Base-by-base conservation (phyloP, 345 rosid species). In the Gossypium anomalum region DNA sequence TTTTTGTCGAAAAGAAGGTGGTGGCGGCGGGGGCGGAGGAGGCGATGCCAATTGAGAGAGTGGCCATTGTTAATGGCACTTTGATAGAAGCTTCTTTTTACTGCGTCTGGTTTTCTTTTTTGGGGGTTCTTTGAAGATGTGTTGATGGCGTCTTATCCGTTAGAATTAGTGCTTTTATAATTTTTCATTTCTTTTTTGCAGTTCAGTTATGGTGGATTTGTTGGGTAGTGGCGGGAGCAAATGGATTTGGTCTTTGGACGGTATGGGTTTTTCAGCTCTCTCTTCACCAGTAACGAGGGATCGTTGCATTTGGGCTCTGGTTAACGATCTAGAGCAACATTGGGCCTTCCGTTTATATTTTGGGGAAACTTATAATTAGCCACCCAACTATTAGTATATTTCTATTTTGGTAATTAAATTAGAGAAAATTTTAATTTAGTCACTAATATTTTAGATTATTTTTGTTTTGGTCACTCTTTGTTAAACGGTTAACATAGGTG, bases 21-120 rank as follows among this genome's bases (percentile, higher is more conserved):
- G 73, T 11, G 29, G 59, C 7, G 23, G 69, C 49, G 74, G 80
- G 38, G 71, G 79, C 67, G 52, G 74, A 16, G 59, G 80, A 16
- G 80, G 87, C 67, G 75, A 87, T 62, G 74, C 97, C 87, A 11
- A 88, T 75, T 0, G 89, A 68, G 56, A 89, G 86, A 41, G 97
- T 66, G 56, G 96, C 89, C 96, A 93, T 90, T 47, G 22, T 16
- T 12, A 47, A 5, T 57, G 75, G 16, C 53, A 19, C 12, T 58
- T 56, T 6, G 4, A 2, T 29, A 17, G 29, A 56, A 34, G 63
- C 48, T 71, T 13, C 16, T 13, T 38, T 48, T 48, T 13, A 11
- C 52, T 3, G 66, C 64, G 43, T 71, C 63, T 70, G 48, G 49
- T 52, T 52, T 70, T 34, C 38, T 3, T 53, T 53, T 9, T 47